Base-by-base conservation (phyloP, 495 filamentous ascomycete species). In the Emericellopsis terricola region DNA sequence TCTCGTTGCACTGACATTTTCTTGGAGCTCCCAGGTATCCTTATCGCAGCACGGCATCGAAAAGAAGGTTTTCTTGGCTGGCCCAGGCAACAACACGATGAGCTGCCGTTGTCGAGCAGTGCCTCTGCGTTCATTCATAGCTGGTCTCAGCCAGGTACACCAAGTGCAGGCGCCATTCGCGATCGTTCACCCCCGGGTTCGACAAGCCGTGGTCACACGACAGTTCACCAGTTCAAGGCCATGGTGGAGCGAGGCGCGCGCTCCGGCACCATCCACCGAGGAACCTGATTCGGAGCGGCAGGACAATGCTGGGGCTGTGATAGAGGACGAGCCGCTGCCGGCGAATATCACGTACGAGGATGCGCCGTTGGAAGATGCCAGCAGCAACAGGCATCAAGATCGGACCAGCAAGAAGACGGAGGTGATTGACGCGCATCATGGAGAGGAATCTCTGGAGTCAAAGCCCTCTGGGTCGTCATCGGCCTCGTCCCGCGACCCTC, bases 111-210 rank as follows among this genome's bases (percentile, higher is more conserved):
- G 68, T 35, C 53, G 56, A 15, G 52, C 49, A n/a, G 46, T 51
- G 13, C 52, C 62, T 13, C 44, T 69, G 31, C 43, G 52, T 29
- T 43, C 64, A 14, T 72, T 72, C 34, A 47, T 70, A 8, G 52
- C 56, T 18, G 64, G 50, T 36, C 46, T 72, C 31, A 52, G 58
- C 5, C 55, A 59, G 31, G 29, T 66, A 20, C 53, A 63, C 30
- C 16, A 14, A 8, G 13, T 15, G 13, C 19, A 35, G 11, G 4
- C 21, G 9, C 27, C 59, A n/a, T 40, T 44, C 18, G 16, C 37
- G 4, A 37, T 42, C 11, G 31, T 34, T 17, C 41, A 8, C 29
- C 39, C 8, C 20, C 18, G 17, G 16, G 5, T 17, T 36, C 17
- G 34, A 23, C 15, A 17, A 17, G 24, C 13, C 26, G 6, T 19